A percentile compares a stretch with the other conserved stretches of the same genome.
phyloP scores from a whole-genome alignment of 1,284 basidiomycete species.

The Earliella scabrosa region DNA sequence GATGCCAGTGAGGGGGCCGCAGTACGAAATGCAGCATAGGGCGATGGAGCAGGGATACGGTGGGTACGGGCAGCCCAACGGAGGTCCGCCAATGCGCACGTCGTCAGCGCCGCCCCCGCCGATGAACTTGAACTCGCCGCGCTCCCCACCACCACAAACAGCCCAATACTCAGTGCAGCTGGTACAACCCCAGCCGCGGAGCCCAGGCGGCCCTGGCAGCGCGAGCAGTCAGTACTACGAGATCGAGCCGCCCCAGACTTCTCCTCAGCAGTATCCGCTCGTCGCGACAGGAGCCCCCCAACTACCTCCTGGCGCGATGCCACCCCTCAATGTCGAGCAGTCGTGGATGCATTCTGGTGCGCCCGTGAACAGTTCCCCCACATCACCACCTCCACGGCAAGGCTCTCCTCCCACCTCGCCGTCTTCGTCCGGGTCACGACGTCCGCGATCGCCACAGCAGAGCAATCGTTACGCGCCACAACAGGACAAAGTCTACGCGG shows the following conservation, averaged over 20 bases:
- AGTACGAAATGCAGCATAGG: slow-evolving; percentile 92
- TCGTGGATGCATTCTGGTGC: slow-evolving; percentile 31
- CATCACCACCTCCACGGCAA: slow-evolving; percentile 44
- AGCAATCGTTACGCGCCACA: slow-evolving; percentile 43
- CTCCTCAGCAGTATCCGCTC: slow-evolving; percentile 37
- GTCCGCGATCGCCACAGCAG: slow-evolving; percentile 44
- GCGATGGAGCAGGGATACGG: slow-evolving; percentile 88
- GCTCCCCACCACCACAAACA: slow-evolving; percentile 21
- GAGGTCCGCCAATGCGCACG: slow-evolving; percentile 17
- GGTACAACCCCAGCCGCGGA: slow-evolving; percentile 39
- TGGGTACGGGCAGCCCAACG: slow-evolving; percentile 22
- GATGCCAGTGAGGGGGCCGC: slow-evolving; percentile 84
- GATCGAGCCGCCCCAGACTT: slow-evolving; percentile 30
- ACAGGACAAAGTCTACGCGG: slow-evolving; percentile 35
- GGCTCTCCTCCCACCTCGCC: slow-evolving; percentile 28
- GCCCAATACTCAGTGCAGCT: slow-evolving; percentile 31
- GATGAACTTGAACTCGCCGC: slow-evolving; percentile 16
- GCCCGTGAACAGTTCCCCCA: slow-evolving; percentile 28
- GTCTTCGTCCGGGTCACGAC: slow-evolving; percentile 26
- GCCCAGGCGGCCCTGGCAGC: slow-evolving; percentile 25
- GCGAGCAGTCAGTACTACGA: slow-evolving; percentile 38
- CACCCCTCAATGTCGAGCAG: slow-evolving; percentile 44
- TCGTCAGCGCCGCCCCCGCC: slow-evolving; percentile 30
- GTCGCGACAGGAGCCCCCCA: slow-evolving; percentile 32
- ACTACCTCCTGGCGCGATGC: slow-evolving; percentile 66